Base-by-base conservation (phyloP, 768 basidiomycete genomes). In the Tremella fuciformis region DNA sequence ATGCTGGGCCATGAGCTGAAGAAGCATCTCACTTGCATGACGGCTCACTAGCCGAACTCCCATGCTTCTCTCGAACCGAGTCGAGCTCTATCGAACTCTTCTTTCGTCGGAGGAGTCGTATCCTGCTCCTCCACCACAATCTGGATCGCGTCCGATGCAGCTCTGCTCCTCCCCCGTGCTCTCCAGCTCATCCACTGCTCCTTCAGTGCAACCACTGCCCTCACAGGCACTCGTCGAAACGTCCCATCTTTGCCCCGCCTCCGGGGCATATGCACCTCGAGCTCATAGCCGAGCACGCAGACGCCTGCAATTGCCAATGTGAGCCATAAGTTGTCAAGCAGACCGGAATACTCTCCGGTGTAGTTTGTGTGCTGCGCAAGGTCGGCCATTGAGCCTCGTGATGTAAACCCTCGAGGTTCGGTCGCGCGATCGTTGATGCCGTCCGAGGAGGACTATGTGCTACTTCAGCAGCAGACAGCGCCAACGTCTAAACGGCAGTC, bases 11-110 rank as follows among this genome's bases (percentile, higher is more conserved):
- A 37, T 25, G 24, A 22, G 22, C 19, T 25, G 37, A 25, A 15
- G 18, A 56, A 53, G 50, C 21, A 16, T 18, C 21, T n/a, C n/a
- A 37, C 29, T 29, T n/a, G 18, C 26, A 8, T 3, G n/a, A n/a
- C 24, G 24, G n/a, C 46, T 4, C n/a, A 65, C 75, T 77, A 75
- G 34, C 66, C 69, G 58, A 73, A 77, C 50, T 75, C 74, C 76
- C 76, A 77, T 2, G 50, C 38, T 53, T 77, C 76, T 53, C 73
- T 60, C 13, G 64, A 62, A 0, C 76, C 76, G 2, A 77, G 49
- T 52, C 57, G 22, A 13, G 44, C 13, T 53, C 56, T 25, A 50
- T 22, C 55, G 26, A 46, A 7, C 48, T 59, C 42, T 47, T 44
- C 49, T 13, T 22, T 42, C 47, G 55, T 44, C 1, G 34, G 39